Percentiles rank a stretch among this genome's conserved stretches.
Conservation (phyloP, 345 rosid species). For the Syzygium jambos region DNA sequence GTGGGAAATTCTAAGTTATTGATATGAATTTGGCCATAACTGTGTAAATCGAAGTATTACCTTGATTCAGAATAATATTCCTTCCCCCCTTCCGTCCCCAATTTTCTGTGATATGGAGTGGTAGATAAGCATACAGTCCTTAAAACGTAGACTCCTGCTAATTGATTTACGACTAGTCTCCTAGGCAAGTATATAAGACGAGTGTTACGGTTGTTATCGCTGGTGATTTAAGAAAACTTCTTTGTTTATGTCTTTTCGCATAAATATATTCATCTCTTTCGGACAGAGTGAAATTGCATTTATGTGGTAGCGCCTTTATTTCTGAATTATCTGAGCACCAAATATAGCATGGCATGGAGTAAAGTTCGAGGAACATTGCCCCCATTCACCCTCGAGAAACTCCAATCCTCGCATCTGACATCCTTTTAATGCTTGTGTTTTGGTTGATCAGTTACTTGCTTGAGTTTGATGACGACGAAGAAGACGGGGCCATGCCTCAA, state of each 20-base stretch:
- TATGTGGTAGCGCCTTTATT: neutral
- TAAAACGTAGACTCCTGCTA: neutral
- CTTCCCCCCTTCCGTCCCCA: neutral
- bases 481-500: conserved; percentile 88
- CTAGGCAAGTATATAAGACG: neutral
- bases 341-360: neutral
- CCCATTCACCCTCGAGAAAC: neutral
- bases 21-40: neutral
- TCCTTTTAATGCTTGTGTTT: neutral
- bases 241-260: neutral
- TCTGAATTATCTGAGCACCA: neutral
- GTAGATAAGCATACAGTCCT: neutral
- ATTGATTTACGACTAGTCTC: neutral
- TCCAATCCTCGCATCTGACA: neutral
- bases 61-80: neutral
- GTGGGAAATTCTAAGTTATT: neutral
- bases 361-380: neutral
- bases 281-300: neutral
- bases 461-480: conserved; percentile 94
- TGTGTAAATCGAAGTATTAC: neutral
- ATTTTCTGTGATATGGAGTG: neutral
- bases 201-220: neutral
- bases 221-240: neutral
- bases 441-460: conserved; percentile 54
- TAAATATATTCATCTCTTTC: neutral